Percentiles rank a stretch among this genome's conserved stretches.
Evolutionary conservation across 208 protist species (phyloP).

Genomic region (Angomonas ambiguus): DNA sequence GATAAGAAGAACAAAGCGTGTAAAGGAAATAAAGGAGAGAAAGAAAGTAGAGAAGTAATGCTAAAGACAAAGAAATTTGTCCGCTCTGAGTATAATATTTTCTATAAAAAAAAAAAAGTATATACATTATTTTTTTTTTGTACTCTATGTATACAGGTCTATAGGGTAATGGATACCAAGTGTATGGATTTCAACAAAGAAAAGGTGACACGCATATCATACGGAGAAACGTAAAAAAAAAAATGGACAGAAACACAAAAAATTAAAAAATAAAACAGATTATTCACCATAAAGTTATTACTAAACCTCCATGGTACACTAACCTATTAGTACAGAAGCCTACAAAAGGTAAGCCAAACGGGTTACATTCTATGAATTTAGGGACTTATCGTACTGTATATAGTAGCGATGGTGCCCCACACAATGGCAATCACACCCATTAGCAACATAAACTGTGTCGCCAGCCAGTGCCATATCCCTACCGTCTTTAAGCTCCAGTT

Average conservation of each 20-base stretch:
- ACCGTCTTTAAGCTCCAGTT: constrained; percentile 47
- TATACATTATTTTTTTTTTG: not conserved
- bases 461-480: constrained; percentile 36
- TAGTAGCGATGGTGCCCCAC: constrained; percentile 50
- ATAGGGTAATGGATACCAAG: no score
- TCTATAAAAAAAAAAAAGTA: constrained; percentile 12
- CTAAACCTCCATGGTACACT: no score
- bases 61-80: not conserved
- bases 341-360: no score
- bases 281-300: no score
- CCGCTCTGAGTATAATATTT: not conserved
- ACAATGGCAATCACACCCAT: constrained; percentile 60
- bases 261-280: no score
- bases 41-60: not conserved
- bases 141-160: not conserved
- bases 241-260: constrained; percentile 5
- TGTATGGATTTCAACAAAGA: no score
- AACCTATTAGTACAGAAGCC: no score
- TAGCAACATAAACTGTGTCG: constrained; percentile 41
- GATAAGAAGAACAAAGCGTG: constrained; percentile 7
- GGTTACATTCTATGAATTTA: no score
- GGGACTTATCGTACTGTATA: constrained; percentile 34
- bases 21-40: not conserved
- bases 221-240: no score
- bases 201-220: no score